Base-by-base conservation (phyloP, 148 eudicot genomes). In the Vaccinium myrtillus region DNA sequence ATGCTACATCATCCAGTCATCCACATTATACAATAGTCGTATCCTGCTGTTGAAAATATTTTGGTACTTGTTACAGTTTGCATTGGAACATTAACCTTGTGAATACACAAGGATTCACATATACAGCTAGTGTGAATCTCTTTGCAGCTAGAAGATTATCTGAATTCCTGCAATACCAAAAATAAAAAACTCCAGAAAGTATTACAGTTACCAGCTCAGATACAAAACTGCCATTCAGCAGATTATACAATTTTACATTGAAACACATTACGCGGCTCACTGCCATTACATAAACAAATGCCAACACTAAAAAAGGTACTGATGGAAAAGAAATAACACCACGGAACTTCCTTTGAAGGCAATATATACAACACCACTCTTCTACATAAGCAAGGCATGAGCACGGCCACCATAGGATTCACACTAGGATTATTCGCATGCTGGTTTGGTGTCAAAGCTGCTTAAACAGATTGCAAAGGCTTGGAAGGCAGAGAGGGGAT, bases 391-490 rank as follows among this genome's bases (percentile, higher is more conserved):
- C 79, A 74, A 83, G 55, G 14, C 30, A 18, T 36, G 13, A 82
- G 23, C 23, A 27, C 36, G 69, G 54, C 69, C 30, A 25, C n/a
- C 19, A 11, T 36, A 61, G 46, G 69, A 58, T 32, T 56, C 25
- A 30, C 54, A 61, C 43, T n/a, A 80, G 19, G 39, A 50, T 88
- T 89, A 91, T 84, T 91, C 93, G 53, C 92, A 91, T 19, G 86
- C 92, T 46, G 92, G 93, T 86, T 90, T 91, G 4, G 92, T 91
- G 83, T 88, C 93, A 76, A 90, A 91, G 82, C 91, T 91, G 86
- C 92, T 91, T 82, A 91, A 85, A 84, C 92, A 90, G 85, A 90
- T 84, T 56, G 93, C 90, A 51, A 91, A 91, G 50, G 92, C 92
- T 82, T 90, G 92, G 80, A 91, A 91, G 79, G 92, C 90, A 46